These are phyloP conservation scores for Lentinula edodes DNA, from an alignment of 768 basidiomycete genomes.

Conservation along the genomic window DNA sequence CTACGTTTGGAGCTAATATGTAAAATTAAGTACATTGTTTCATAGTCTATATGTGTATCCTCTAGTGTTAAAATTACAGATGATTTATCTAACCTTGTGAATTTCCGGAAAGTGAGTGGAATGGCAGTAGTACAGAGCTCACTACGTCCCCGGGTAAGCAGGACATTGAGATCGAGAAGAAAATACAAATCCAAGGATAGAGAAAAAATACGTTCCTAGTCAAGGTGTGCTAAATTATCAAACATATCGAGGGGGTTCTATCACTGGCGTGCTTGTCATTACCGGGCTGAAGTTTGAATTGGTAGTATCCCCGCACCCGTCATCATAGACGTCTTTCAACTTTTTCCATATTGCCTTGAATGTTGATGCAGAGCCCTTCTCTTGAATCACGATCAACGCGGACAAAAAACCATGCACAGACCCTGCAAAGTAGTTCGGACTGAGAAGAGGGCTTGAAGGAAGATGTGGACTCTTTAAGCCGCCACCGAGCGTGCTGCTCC, in stretches of 20 bases:
- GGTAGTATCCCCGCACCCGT: conserved; percentile 13
- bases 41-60: too few species aligned
- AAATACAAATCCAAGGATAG: background rate
- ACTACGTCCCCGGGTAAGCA: background rate
- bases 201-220: background rate
- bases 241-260: conserved; percentile 35
- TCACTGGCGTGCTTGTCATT: conserved; percentile 33
- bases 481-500: conserved; percentile 16
- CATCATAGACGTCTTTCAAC: conserved; percentile 63
- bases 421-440: conserved; percentile 13
- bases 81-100: too few species aligned
- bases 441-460: conserved; percentile 4
- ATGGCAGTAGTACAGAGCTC: background rate
- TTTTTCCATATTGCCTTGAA: conserved; percentile 75
- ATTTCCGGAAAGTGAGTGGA: background rate
- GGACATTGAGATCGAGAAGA: background rate
- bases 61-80: too few species aligned
- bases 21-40: too few species aligned
- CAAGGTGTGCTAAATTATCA: conserved; percentile 11
- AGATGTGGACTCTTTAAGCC: background rate
- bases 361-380: conserved; percentile 87
- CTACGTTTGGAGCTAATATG: too few species aligned
- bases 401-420: conserved; percentile 34
- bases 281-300: conserved; percentile 35
- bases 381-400: conserved; percentile 73